Evolutionary conservation across 2,329 filamentous ascomycete species (phyloP).

Genomic region (Malbranchea zuffiana): DNA sequence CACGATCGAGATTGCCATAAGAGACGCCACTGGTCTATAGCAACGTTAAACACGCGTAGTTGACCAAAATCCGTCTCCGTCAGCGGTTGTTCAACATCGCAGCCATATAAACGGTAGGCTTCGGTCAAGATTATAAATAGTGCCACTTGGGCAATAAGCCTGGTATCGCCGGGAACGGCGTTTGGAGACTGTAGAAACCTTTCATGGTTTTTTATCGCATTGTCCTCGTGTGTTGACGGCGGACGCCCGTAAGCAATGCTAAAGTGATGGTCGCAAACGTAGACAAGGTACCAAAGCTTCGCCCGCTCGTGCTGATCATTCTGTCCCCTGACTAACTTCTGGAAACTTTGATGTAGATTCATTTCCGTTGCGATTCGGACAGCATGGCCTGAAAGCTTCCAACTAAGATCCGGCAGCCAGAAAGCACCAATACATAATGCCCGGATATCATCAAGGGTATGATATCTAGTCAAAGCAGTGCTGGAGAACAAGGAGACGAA

Average conservation of each 20-base stretch:
- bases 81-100: constrained; percentile 43
- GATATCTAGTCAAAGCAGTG: constrained; percentile 48
- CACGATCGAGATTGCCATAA: constrained; percentile 39
- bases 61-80: constrained; percentile 44
- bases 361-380: constrained; percentile 49
- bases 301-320: constrained; percentile 44
- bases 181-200: constrained; percentile 43
- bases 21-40: constrained; percentile 43
- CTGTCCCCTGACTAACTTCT: constrained; percentile 40
- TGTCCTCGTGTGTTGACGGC: constrained; percentile 48
- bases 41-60: constrained; percentile 36
- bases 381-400: constrained; percentile 50
- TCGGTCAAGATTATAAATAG: constrained; percentile 48
- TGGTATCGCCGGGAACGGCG: constrained; percentile 45
- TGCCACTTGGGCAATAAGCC: constrained; percentile 48
- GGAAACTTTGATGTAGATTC: constrained; percentile 45
- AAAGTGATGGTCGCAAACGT: constrained; percentile 56
- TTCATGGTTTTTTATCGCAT: constrained; percentile 48
- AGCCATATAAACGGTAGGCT: constrained; percentile 47
- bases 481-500: constrained; percentile 47
- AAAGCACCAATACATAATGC: constrained; percentile 52
- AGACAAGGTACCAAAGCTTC: constrained; percentile 52
- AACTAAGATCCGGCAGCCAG: constrained; percentile 52
- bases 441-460: constrained; percentile 48
- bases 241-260: constrained; percentile 51